Percentiles rank a stretch among this genome's conserved stretches.
Conservation (phyloP, 2,329 filamentous ascomycete species). For the Claviceps arundinis region DNA sequence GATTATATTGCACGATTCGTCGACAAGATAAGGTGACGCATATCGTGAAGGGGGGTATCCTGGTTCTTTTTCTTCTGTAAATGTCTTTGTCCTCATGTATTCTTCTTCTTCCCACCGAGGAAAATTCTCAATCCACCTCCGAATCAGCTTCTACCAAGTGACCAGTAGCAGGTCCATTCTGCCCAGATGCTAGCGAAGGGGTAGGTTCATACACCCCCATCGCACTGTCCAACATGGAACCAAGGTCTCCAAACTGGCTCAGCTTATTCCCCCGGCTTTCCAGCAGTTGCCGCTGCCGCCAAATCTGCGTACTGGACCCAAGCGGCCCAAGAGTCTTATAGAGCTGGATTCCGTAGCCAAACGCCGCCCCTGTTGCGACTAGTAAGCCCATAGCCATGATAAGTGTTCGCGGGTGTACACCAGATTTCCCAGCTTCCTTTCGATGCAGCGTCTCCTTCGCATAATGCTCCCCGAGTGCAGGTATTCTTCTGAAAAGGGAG, state of each 20-base stretch:
- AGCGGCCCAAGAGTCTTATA: constrained; percentile 31
- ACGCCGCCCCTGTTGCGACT: constrained; percentile 21
- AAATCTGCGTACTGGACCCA: constrained; percentile 30
- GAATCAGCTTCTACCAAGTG: constrained; percentile 22
- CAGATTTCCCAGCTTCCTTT: constrained; percentile 19
- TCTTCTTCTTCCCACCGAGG: neutral
- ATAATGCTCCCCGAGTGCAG: constrained; percentile 23
- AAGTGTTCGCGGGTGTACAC: constrained; percentile 20
- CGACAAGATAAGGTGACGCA: neutral
- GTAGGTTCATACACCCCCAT: constrained; percentile 15
- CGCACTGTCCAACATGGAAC: constrained; percentile 28
- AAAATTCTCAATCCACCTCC: constrained; percentile 18
- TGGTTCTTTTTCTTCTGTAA: neutral
- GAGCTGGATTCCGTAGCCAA: constrained; percentile 25
- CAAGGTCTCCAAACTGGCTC: constrained; percentile 32
- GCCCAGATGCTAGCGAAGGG: constrained; percentile 4
- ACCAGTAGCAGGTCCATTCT: constrained; percentile 9
- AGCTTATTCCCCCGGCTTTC: constrained; percentile 20
- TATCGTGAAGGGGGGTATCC: constrained; percentile 5
- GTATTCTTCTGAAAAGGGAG: constrained; percentile 21
- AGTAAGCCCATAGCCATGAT: constrained; percentile 21
- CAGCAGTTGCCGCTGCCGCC: constrained; percentile 19
- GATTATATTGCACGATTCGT: too few species aligned
- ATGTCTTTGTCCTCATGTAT: neutral
- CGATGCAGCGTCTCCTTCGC: constrained; percentile 23